These are phyloP conservation scores for Aspergillus sp. DNA, from an alignment of 2,329 filamentous ascomycete genomes.

Conservation along the genomic window DNA sequence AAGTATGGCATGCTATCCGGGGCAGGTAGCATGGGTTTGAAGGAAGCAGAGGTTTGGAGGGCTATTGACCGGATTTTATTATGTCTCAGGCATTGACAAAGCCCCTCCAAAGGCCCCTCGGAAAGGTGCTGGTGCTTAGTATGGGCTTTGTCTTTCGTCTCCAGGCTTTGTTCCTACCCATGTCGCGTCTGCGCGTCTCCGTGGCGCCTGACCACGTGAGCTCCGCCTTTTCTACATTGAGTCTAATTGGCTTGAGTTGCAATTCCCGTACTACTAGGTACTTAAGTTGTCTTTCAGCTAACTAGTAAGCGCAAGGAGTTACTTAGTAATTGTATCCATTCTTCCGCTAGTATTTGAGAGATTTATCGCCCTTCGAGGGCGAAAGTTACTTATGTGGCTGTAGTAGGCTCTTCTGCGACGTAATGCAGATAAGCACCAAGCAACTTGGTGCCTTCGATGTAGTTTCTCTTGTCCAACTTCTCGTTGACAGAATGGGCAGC, in stretches of 20 bases:
- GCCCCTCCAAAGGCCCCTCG: neutral
- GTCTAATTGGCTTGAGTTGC: neutral
- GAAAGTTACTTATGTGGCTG: neutral
- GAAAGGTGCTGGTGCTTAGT: neutral
- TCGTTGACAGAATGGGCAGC: slow-evolving; percentile 98
- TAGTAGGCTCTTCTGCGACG: slow-evolving; percentile 80
- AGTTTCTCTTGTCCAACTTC: slow-evolving; percentile 95
- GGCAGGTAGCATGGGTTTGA: neutral
- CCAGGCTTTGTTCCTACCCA: neutral
- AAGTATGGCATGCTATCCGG: neutral
- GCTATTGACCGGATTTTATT: neutral
- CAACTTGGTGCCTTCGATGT: slow-evolving; percentile 97
- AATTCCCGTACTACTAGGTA: neutral
- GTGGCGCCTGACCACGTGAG: slow-evolving; percentile 5
- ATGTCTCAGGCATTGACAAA: neutral
- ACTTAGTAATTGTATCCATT: neutral
- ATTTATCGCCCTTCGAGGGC: neutral
- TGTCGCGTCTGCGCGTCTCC: neutral
- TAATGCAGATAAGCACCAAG: slow-evolving; percentile 95
- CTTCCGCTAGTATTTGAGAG: neutral
- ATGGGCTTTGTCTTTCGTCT: neutral
- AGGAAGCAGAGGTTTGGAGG: neutral
- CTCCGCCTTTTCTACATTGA: neutral
- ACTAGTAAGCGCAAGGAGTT: too few species aligned
- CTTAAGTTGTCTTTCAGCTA: too few species aligned